Conservation (phyloP, 352 stramenopile genomes). For the Hyaloperonospora brassicae region DNA sequence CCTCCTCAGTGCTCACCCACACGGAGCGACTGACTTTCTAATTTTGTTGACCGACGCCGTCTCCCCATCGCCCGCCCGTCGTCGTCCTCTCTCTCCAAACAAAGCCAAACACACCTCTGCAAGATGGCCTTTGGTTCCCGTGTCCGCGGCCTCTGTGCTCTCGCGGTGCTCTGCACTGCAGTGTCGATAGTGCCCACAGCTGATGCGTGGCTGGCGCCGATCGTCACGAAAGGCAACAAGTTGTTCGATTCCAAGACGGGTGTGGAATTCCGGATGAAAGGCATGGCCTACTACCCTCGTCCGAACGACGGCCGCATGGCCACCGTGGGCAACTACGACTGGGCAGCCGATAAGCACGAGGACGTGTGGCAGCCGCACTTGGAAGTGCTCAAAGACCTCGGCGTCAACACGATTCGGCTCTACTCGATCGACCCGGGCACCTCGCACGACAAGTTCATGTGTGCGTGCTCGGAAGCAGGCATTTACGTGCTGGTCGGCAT, state of each 20-base stretch:
- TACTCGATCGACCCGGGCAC: slow-evolving; percentile 59
- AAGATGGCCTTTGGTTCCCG: slow-evolving; percentile 20
- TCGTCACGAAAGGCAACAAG: slow-evolving; percentile 73
- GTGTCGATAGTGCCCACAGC: background rate
- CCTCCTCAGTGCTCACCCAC: no score
- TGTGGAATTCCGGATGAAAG: slow-evolving; percentile 64
- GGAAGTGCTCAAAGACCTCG: slow-evolving; percentile 43
- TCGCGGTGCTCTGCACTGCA: slow-evolving; percentile 7
- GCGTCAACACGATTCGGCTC: slow-evolving; percentile 62
- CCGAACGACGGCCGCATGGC: slow-evolving; percentile 52
- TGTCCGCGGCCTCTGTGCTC: slow-evolving; percentile 15
- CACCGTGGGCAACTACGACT: slow-evolving; percentile 59
- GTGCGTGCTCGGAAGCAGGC: slow-evolving; percentile 46
- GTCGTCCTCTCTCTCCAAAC: no score
- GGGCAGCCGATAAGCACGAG: slow-evolving; percentile 51
- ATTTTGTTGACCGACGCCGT: no score
- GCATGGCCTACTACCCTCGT: slow-evolving; percentile 71
- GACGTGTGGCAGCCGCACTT: slow-evolving; percentile 49
- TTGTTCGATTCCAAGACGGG: slow-evolving; percentile 70
- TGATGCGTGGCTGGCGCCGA: slow-evolving; percentile 39
- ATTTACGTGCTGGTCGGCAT: slow-evolving; percentile 77
- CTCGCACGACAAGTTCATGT: slow-evolving; percentile 81
- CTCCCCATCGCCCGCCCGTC: no score
- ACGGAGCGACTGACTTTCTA: no score
- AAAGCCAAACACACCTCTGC: no score